Conservation (phyloP, 371 early-diverging fungal species). For the Vairimorpha necatrix region DNA sequence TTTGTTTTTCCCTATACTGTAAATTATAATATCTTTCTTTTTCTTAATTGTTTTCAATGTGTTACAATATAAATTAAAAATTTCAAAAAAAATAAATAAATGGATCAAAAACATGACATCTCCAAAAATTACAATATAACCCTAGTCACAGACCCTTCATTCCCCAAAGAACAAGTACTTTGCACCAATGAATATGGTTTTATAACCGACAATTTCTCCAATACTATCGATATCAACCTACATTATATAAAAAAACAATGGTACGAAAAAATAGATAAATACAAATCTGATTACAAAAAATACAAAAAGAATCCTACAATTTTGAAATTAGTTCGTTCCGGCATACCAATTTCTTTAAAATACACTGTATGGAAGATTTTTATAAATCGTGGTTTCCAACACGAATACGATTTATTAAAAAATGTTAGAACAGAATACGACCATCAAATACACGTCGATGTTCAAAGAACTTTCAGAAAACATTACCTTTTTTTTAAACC, state of each 20-base stretch:
- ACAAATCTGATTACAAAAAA: slow-evolving; percentile 5
- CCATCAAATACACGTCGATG: slow-evolving; percentile 58
- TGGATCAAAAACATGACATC: not conserved
- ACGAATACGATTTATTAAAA: slow-evolving; percentile 25
- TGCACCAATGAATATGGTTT: slow-evolving; percentile 48
- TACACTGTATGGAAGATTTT: slow-evolving; percentile 30
- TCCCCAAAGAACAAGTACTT: slow-evolving; percentile 7
- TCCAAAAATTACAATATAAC: not conserved
- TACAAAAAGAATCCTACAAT: slow-evolving; percentile 9
- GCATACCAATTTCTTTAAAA: slow-evolving; percentile 45
- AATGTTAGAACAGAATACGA: slow-evolving; percentile 24
- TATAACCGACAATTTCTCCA: slow-evolving; percentile 16
- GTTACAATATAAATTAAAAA: too few relatives aligned
- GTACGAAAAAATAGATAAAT: slow-evolving; percentile 24
- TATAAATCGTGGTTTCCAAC: not conserved
- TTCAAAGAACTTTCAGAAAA: slow-evolving; percentile 55
- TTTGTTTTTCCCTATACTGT: too few relatives aligned
- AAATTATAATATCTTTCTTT: too few relatives aligned
- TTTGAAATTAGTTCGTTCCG: slow-evolving; percentile 20
- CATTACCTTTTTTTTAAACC: slow-evolving; percentile 45
- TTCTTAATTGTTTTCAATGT: too few relatives aligned
- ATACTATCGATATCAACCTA: not conserved
- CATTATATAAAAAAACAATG: slow-evolving; percentile 18
- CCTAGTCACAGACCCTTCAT: not conserved
- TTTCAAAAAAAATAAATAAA: slow-evolving; percentile 21